A percentile compares a stretch with the other conserved stretches of the same genome.
Evolutionary conservation across 331 rosid genomes (phyloP).

Genomic region (Acacia pycnantha): DNA sequence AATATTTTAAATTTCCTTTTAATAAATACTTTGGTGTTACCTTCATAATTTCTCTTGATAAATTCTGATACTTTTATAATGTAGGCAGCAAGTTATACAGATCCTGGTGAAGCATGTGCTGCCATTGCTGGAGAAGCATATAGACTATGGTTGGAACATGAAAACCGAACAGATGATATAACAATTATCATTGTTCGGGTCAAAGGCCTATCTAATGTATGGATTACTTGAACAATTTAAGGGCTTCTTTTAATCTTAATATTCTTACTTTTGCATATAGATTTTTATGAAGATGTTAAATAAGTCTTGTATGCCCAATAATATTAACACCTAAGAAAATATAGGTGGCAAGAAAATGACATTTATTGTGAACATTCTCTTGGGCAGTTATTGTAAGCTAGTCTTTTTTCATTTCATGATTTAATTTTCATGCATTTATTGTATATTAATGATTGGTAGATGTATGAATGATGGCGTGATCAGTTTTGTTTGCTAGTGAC

Average conservation of each 20-base stretch:
- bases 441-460: neutral
- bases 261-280: neutral
- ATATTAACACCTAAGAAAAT: neutral
- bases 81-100: slow-evolving; percentile 67
- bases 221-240: slow-evolving; percentile 32
- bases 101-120: slow-evolving; percentile 88
- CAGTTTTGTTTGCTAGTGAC: neutral
- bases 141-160: slow-evolving; percentile 80
- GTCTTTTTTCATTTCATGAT: neutral
- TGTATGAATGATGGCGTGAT: neutral
- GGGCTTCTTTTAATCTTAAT: slow-evolving; percentile 20
- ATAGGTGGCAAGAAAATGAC: neutral
- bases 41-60: slow-evolving; percentile 18
- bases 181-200: slow-evolving; percentile 79
- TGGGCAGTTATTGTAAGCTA: neutral
- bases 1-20: neutral
- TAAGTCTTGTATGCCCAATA: slow-evolving; percentile 8
- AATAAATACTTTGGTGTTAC: neutral
- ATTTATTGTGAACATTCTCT: neutral
- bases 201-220: slow-evolving; percentile 79
- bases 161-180: slow-evolving; percentile 90
- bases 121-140: slow-evolving; percentile 89
- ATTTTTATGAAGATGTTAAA: slow-evolving; percentile 11
- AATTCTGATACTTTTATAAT: slow-evolving; percentile 23
- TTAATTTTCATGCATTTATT: neutral